Conservation (phyloP, 768 basidiomycete species). For the Hygrophoropsis aurantiaca region DNA sequence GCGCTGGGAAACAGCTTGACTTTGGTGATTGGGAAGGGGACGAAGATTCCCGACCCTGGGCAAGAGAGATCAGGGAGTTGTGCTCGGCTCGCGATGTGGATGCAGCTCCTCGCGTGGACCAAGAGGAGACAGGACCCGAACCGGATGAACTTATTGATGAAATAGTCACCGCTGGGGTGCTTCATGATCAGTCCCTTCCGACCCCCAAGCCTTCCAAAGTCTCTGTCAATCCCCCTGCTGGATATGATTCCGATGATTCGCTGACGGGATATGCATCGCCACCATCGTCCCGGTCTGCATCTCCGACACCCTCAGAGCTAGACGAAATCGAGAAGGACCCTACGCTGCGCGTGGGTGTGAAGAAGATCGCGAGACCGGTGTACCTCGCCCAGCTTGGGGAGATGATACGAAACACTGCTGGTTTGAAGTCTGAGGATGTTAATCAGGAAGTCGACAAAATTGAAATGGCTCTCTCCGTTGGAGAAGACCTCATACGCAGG, state of each 20-base stretch:
- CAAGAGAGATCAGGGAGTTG: conserved; percentile 56
- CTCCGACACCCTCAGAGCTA: conserved; percentile 80
- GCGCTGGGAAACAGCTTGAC: conserved; percentile 61
- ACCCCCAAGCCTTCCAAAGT: conserved; percentile 10
- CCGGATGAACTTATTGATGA: conserved; percentile 16
- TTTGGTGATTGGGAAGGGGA: conserved; percentile 87
- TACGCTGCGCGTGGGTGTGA: conserved; percentile 64
- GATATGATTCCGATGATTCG: conserved; percentile 81
- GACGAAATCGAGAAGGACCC: conserved; percentile 87
- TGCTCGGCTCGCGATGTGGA: conserved; percentile 53
- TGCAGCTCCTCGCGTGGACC: conserved; percentile 30
- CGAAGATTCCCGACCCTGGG: conserved; percentile 64
- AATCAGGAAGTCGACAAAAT: conserved; percentile 71
- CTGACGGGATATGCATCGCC: conserved; percentile 73
- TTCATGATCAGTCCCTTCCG: neutral
- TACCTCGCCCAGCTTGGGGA: conserved; percentile 85
- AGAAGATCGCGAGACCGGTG: conserved; percentile 79
- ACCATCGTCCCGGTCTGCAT: conserved; percentile 66
- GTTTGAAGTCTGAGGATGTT: conserved; percentile 49
- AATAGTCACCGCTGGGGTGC: neutral
- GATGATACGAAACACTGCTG: conserved; percentile 65
- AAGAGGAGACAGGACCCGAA: neutral
- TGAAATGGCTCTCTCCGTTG: conserved; percentile 77
- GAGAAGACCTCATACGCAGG: conserved; percentile 80
- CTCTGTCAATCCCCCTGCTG: conserved; percentile 22